A percentile compares a stretch with the other conserved stretches of the same genome.
Conservation (phyloP, 352 stramenopile genomes). For the Pythium oligandrum region DNA sequence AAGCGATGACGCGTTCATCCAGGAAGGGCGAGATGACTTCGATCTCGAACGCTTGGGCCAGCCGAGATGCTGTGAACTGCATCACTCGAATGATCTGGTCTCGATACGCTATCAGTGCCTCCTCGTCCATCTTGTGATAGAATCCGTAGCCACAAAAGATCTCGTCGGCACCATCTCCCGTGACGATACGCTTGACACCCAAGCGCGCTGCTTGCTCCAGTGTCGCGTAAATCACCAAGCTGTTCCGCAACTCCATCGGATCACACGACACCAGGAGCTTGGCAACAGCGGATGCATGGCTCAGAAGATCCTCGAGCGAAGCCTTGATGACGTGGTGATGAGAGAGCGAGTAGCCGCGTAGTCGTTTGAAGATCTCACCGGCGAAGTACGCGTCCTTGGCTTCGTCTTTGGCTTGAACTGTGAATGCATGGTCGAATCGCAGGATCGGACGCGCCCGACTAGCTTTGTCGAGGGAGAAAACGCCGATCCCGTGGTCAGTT, state of each 20-base stretch:
- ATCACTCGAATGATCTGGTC: conserved; percentile 72
- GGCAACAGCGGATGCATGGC: conserved; percentile 30
- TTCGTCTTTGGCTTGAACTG: conserved; percentile 35
- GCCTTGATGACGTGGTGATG: conserved; percentile 57
- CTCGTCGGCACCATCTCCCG: conserved; percentile 84
- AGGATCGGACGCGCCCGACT: conserved; percentile 36
- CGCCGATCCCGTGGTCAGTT: conserved; percentile 16
- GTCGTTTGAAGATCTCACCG: conserved; percentile 32
- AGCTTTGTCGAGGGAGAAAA: conserved; percentile 38
- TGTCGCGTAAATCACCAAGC: conserved; percentile 75
- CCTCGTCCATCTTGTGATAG: conserved; percentile 61
- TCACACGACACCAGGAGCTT: conserved; percentile 68
- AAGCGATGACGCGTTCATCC: conserved; percentile 59
- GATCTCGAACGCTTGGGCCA: conserved; percentile 59
- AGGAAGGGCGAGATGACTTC: conserved; percentile 75
- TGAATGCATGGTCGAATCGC: conserved; percentile 45
- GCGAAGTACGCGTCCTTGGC: conserved; percentile 46
- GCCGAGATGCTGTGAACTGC: conserved; percentile 75
- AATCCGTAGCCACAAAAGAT: conserved; percentile 88
- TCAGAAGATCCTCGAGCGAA: conserved; percentile 49
- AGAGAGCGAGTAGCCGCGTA: conserved; percentile 39
- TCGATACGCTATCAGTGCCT: conserved; percentile 58
- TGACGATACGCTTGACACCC: conserved; percentile 65
- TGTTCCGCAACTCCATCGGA: conserved; percentile 86
- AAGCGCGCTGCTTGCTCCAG: conserved; percentile 42